Evolutionary conservation across 2,329 filamentous ascomycete genomes (phyloP).

Genomic region (Stromatinia cepivora): DNA sequence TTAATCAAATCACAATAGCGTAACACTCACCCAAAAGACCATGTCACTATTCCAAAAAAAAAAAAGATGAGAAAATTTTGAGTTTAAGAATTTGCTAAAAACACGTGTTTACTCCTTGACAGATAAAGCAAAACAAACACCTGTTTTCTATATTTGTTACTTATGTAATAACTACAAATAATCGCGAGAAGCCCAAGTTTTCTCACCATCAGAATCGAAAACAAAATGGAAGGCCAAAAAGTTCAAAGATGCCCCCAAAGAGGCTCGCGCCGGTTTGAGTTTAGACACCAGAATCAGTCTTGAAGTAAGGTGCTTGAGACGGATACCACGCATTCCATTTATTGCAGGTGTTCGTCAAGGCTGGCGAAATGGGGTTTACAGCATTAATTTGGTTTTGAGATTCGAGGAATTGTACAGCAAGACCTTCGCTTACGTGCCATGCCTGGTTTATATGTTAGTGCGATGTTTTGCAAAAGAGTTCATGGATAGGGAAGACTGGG

Average conservation of each 20-base stretch:
- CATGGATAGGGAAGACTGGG: background rate
- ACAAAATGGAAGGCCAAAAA: background rate
- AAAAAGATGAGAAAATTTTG: background rate
- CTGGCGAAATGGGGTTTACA: constrained; percentile 26
- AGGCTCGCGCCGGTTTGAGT: accelerated
- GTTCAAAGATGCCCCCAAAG: background rate
- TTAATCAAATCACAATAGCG: too few relatives aligned
- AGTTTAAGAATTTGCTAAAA: background rate
- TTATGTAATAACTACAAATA: constrained; percentile 4
- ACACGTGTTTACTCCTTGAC: background rate
- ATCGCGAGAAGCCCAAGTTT: background rate
- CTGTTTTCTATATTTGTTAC: background rate
- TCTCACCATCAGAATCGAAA: background rate
- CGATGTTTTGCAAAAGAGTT: too few relatives aligned
- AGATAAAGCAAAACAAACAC: background rate
- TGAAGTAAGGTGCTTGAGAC: constrained; percentile 25
- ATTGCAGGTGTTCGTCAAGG: constrained; percentile 29
- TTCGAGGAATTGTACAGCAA: constrained; percentile 21
- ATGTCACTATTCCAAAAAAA: background rate
- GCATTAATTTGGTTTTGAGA: constrained; percentile 12
- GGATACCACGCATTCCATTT: constrained; percentile 32
- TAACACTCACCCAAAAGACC: too few relatives aligned
- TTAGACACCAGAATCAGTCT: constrained; percentile 39
- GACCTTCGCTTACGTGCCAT: constrained; percentile 21
- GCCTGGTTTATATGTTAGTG: constrained; percentile 9